These are phyloP conservation scores for Ophidiomyces ophidiicola DNA, from an alignment of 2,329 filamentous ascomycete genomes.

Conservation along the genomic window DNA sequence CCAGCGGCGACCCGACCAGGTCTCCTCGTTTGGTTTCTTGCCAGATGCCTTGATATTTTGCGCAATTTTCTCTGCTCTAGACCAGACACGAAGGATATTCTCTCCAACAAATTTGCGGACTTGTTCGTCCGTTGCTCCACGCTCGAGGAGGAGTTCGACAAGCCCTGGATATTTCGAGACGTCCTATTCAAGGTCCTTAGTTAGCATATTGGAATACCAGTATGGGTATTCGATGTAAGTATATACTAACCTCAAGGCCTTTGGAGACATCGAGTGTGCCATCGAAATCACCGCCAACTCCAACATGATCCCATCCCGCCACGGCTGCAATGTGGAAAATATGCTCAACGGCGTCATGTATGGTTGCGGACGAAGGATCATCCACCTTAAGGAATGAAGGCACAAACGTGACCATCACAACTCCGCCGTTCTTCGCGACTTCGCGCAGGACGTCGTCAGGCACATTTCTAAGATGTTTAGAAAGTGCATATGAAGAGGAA, in stretches of 20 bases:
- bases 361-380: constrained; percentile 23
- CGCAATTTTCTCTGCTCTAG: constrained; percentile 15
- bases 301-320: constrained; percentile 27
- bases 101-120: constrained; percentile 27
- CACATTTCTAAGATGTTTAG: constrained; percentile 29
- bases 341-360: constrained; percentile 30
- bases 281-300: constrained; percentile 27
- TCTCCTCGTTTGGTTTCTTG: constrained; percentile 16
- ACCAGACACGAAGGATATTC: constrained; percentile 27
- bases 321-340: constrained; percentile 25
- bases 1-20: constrained; percentile 14
- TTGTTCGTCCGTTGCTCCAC: constrained; percentile 31
- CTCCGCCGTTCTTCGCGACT: constrained; percentile 29
- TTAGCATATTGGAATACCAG: neutral
- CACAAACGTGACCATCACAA: constrained; percentile 35
- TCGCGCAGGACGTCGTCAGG: constrained; percentile 31
- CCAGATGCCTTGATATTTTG: constrained; percentile 14
- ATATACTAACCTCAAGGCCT: constrained; percentile 20
- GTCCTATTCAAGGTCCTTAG: constrained; percentile 16
- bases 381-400: constrained; percentile 23
- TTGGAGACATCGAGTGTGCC: constrained; percentile 18
- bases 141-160: constrained; percentile 22
- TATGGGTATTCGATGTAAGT: neutral
- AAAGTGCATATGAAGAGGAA: constrained; percentile 18
- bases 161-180: constrained; percentile 19